phyloP scores from a whole-genome alignment of 2,329 filamentous ascomycete species.

The Trichoderma citrinoviride region DNA sequence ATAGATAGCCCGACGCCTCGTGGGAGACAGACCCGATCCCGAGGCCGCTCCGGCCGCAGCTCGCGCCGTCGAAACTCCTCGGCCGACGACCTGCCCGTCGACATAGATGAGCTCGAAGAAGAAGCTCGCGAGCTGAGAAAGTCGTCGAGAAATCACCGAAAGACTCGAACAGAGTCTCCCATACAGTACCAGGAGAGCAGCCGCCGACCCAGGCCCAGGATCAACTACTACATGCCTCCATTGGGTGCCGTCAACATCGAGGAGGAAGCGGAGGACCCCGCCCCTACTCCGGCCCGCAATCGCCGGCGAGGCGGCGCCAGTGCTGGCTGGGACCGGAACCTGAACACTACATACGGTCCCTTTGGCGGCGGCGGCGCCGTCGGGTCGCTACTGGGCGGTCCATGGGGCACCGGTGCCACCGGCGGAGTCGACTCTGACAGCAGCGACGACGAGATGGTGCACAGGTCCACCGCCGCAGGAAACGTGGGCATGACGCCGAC shows the following conservation, averaged over 20 bases:
- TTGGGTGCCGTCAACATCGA: constrained; percentile 63
- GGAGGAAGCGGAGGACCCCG: constrained; percentile 65
- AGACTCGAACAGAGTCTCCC: constrained; percentile 50
- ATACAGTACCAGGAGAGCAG: constrained; percentile 58
- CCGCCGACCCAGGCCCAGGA: constrained; percentile 52
- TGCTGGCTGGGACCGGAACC: constrained; percentile 68
- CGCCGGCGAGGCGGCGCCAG: constrained; percentile 61
- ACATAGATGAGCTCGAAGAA: constrained; percentile 63
- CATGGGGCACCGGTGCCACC: constrained; percentile 69
- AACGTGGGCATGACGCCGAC: constrained; percentile 62
- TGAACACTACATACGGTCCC: constrained; percentile 88
- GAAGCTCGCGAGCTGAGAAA: constrained; percentile 62
- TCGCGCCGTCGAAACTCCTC: constrained; percentile 52
- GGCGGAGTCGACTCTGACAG: constrained; percentile 90
- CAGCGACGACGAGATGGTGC: constrained; percentile 85
- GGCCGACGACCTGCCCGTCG: constrained; percentile 57
- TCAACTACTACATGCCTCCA: constrained; percentile 84
- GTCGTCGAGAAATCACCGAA: constrained; percentile 52
- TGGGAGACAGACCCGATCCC: constrained; percentile 43
- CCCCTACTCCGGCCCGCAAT: constrained; percentile 66
- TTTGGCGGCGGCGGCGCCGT: constrained; percentile 82
- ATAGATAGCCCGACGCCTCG: constrained; percentile 50
- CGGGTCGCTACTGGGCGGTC: constrained; percentile 68
- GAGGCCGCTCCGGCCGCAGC: constrained; percentile 44
- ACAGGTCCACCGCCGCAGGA: constrained; percentile 56